phyloP scores from a whole-genome alignment of 805 yeast species.

The Cyberlindnera sargentensis region DNA sequence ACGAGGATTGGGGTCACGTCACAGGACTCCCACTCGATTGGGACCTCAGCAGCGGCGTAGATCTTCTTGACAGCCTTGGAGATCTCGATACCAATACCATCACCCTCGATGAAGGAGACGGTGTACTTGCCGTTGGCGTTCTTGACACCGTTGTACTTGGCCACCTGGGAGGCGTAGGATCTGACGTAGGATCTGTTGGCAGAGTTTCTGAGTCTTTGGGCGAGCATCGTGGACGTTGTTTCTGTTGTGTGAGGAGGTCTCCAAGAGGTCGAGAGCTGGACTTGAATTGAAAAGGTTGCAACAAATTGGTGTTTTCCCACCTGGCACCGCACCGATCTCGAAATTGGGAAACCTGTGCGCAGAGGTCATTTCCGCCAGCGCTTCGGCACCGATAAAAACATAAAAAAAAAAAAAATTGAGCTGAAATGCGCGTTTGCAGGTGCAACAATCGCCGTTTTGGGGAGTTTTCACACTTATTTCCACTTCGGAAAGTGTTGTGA shows the following conservation, averaged over 20 bases:
- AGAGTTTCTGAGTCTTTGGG: conserved; percentile 11
- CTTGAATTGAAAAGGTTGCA: background rate
- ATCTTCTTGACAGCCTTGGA: conserved; percentile 90
- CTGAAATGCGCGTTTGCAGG: too few species aligned
- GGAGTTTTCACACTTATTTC: too few species aligned
- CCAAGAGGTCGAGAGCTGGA: background rate
- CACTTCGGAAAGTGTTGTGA: too few species aligned
- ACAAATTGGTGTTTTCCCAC: background rate
- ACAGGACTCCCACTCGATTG: conserved; percentile 95
- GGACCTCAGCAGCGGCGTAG: conserved; percentile 90
- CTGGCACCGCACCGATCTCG: too few species aligned
- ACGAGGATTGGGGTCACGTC: conserved; percentile 92
- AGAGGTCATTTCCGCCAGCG: too few species aligned
- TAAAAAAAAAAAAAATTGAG: too few species aligned
- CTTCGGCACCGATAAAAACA: too few species aligned
- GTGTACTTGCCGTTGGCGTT: conserved; percentile 78
- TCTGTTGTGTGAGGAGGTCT: background rate
- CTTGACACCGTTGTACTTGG: conserved; percentile 60
- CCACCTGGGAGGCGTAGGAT: conserved; percentile 40
- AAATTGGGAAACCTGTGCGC: too few species aligned
- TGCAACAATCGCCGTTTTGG: too few species aligned
- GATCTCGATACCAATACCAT: conserved; percentile 96
- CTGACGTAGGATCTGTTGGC: conserved; percentile 14
- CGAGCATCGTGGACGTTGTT: conserved; percentile 8
- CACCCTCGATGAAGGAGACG: conserved; percentile 97